Evolutionary conservation across 2,329 filamentous ascomycete genomes (phyloP), one percentile per base, ranked within the genome.

Genomic region (Calonectria crousiana): DNA sequence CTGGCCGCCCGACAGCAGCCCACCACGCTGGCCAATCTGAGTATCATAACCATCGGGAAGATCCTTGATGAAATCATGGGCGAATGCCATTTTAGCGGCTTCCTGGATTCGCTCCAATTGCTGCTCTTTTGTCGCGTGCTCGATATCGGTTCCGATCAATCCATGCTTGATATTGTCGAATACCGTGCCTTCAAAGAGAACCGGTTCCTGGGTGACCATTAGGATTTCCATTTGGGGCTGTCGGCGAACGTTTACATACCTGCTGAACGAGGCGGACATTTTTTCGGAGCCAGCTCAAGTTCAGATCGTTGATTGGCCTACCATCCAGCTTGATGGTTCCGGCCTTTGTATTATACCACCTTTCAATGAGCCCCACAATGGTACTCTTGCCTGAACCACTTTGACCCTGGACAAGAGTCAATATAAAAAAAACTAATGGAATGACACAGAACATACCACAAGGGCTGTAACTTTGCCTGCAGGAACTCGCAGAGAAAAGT

Each of bases 1-100:
- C 78, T 94, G 92, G 2, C 92, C 92, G 30, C 92, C 92, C n/a
- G 90, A 92, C 0, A 94, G 84, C 67, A 92, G 90, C 44, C 91
- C 89, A 2, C 92, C 92, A 14, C 89, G 88, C 77, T 93, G 90
- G 8, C 92, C 92, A 10, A 93, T 90, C 10, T 87, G 84, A 0
- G 92, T 92, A 2, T 89, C 86, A 77, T 86, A 86, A 5, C 83
- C 89, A 72, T 85, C 75, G 1, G 89, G 88, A 0, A 90, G 83
- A 34, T 85, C 82, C 4, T 82, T 77, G 51, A 90, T 88, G 74
- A 90, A 90, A 18, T 88, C 87, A 69, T 89, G 84, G 6, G 89
- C 89, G 81, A 87, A 89, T 1, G 89, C 87, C 75, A 87, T 84
- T 65, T 83, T 83, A 58, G 87, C 88, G 3, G 89, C 89, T 34